phyloP scores from a whole-genome alignment of 225 moss, liverwort and hornwort genomes.

The Straminergon stramineum region DNA sequence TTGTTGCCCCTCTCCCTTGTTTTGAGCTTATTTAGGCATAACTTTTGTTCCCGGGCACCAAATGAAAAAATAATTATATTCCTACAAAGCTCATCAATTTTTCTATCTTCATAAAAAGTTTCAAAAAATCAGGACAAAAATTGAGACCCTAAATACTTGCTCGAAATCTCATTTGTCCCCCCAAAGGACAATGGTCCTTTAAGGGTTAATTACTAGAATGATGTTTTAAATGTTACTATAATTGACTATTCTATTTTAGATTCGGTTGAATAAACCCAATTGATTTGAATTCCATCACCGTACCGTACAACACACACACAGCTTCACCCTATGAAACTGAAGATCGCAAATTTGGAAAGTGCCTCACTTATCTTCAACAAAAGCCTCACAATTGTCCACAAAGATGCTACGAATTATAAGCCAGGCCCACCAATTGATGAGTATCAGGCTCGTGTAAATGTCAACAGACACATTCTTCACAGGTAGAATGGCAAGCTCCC shows the following conservation, averaged over 20 bases:
- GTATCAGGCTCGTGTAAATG: not conserved
- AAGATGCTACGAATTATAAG: slow-evolving; percentile 42
- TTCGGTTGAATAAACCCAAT: not conserved
- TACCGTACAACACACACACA: slow-evolving; percentile 74
- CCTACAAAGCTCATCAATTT: too few relatives aligned
- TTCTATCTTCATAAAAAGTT: too few relatives aligned
- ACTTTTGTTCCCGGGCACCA: too few relatives aligned
- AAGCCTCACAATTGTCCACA: slow-evolving; percentile 62
- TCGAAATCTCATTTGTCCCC: too few relatives aligned
- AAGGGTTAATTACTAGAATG: not conserved
- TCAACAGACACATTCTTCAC: not conserved
- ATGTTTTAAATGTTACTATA: not conserved
- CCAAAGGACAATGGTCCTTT: too few relatives aligned
- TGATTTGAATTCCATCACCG: not conserved
- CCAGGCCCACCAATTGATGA: not conserved
- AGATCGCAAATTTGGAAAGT: slow-evolving; percentile 57
- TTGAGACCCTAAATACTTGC: too few relatives aligned
- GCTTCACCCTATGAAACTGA: slow-evolving; percentile 68
- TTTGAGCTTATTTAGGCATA: too few relatives aligned
- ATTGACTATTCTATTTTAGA: not conserved
- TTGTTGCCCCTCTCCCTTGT: too few relatives aligned
- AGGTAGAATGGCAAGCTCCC: not conserved
- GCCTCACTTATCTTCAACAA: slow-evolving; percentile 68
- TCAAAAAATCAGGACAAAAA: too few relatives aligned
- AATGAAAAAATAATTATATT: too few relatives aligned